These are phyloP conservation scores for Pleurozium schreberi DNA, from an alignment of 225 moss, liverwort and hornwort species.

Conservation along the genomic window DNA sequence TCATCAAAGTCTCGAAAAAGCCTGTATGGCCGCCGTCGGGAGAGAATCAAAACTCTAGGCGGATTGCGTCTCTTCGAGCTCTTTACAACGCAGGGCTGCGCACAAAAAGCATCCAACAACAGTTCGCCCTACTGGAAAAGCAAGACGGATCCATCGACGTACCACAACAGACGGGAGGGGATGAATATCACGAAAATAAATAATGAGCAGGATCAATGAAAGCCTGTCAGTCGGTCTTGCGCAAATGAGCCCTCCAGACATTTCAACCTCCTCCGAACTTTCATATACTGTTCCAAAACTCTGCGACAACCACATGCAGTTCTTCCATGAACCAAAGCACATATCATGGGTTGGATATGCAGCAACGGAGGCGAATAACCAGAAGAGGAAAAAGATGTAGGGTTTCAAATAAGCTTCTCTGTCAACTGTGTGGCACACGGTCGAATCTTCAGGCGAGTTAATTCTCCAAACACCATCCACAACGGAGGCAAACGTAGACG, in stretches of 20 bases:
- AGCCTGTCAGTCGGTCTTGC: neutral
- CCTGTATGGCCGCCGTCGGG: neutral
- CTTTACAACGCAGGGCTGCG: neutral
- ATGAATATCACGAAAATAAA: neutral
- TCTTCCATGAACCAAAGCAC: neutral
- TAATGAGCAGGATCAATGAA: neutral
- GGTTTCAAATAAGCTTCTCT: neutral
- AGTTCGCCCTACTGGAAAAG: neutral
- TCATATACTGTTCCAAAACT: neutral
- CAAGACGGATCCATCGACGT: neutral
- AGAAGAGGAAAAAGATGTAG: neutral
- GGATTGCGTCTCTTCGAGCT: too few species aligned
- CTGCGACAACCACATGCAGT: neutral
- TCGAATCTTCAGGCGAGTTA: neutral
- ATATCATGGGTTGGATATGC: neutral
- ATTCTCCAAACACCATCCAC: neutral
- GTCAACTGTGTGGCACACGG: neutral
- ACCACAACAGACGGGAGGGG: neutral
- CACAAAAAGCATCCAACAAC: neutral
- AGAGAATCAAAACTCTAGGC: too few species aligned
- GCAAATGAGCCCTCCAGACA: neutral
- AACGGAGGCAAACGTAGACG: too few species aligned
- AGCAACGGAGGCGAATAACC: neutral
- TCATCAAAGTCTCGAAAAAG: neutral
- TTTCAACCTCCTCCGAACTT: neutral